Conservation (phyloP, 2,329 filamentous ascomycete genomes). For the Aplosporella prunicola region DNA sequence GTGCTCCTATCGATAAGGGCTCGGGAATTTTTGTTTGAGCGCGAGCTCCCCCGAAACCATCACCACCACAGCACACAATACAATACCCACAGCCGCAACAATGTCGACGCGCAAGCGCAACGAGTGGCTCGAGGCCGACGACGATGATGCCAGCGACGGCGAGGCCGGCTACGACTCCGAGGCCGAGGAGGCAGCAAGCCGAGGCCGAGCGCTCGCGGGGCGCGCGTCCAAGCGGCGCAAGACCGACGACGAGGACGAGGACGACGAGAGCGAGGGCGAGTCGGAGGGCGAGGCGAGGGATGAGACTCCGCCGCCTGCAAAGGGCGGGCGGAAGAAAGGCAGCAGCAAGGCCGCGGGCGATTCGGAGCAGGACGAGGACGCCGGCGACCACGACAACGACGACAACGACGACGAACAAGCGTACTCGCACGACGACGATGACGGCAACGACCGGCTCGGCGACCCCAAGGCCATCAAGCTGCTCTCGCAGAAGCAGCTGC, state of each 20-base stretch:
- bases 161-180: slow-evolving; percentile 56
- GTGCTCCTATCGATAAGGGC: no score
- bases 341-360: slow-evolving; percentile 11
- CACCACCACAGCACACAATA: no score
- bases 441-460: slow-evolving; percentile 9
- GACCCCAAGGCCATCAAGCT: slow-evolving; percentile 14
- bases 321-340: background rate
- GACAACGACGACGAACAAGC: no score
- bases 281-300: slow-evolving; percentile 15
- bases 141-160: slow-evolving; percentile 33
- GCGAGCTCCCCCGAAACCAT: no score
- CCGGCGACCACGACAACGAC: slow-evolving; percentile 21
- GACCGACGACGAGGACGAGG: slow-evolving; percentile 36
- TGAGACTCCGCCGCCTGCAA: slow-evolving; percentile 19
- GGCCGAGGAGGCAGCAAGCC: slow-evolving; percentile 54
- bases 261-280: slow-evolving; percentile 14
- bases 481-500: slow-evolving; percentile 38
- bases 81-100: no score
- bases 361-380: slow-evolving; percentile 8
- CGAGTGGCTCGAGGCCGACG: slow-evolving; percentile 53
- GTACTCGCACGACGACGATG: slow-evolving; percentile 17
- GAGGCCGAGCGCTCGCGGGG: slow-evolving; percentile 46
- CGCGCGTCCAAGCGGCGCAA: slow-evolving; percentile 52
- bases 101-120: slow-evolving; percentile 65
- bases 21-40: no score